phyloP scores from a whole-genome alignment of 2,329 filamentous ascomycete species.

The Diaporthe velutina region DNA sequence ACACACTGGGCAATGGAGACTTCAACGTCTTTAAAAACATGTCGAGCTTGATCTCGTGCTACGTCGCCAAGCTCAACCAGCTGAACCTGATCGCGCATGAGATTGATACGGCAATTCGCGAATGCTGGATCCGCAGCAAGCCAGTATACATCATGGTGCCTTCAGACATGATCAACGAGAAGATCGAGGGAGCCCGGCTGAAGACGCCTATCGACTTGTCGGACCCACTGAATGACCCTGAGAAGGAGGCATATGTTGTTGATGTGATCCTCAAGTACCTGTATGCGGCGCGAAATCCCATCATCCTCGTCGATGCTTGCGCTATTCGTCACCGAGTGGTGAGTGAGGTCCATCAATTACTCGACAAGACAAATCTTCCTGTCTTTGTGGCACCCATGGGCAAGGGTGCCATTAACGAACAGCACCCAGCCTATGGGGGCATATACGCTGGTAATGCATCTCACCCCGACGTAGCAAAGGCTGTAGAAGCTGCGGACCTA shows the following conservation, averaged over 20 bases:
- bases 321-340: constrained; percentile 82
- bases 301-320: constrained; percentile 87
- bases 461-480: constrained; percentile 71
- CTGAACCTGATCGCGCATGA: constrained; percentile 77
- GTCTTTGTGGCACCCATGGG: constrained; percentile 93
- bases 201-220: constrained; percentile 77
- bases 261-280: constrained; percentile 82
- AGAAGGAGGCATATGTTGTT: constrained; percentile 86
- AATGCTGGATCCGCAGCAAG: constrained; percentile 80
- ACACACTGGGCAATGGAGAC: constrained; percentile 82
- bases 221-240: constrained; percentile 74
- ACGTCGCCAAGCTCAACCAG: constrained; percentile 78
- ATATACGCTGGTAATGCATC: constrained; percentile 88
- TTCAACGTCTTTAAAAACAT: constrained; percentile 88
- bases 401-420: constrained; percentile 86
- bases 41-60: constrained; percentile 78
- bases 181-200: constrained; percentile 80
- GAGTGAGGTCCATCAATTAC: constrained; percentile 77
- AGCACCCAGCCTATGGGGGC: constrained; percentile 80
- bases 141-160: constrained; percentile 89
- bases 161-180: constrained; percentile 82
- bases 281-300: constrained; percentile 77
- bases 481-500: constrained; percentile 77
- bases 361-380: constrained; percentile 80
- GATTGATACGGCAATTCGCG: constrained; percentile 82